Evolutionary conservation across 805 yeast genomes (phyloP), one percentile per base, ranked within the genome.

Genomic region (Monosporozyma yasuniensis): DNA sequence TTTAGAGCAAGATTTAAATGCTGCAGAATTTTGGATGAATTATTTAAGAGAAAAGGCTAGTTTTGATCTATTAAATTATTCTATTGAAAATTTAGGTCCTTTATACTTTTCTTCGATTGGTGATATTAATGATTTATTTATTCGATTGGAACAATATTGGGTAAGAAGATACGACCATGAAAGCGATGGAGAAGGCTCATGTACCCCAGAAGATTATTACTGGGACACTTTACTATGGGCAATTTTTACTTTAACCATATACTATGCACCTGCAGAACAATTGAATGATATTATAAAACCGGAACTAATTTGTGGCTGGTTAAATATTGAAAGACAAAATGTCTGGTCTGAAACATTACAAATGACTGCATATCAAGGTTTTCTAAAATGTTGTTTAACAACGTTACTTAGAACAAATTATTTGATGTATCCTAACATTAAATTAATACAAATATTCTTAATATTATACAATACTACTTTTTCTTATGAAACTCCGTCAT

Each of bases 51-150:
- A 50, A 21, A 63, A 60, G 1, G 52, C 50, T 14, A 55, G 62
- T 3, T 63, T 54, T 49, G 49, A 58, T 16, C 25, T 67, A 14
- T 48, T 66, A 9, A 62, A 64, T 39, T 62, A 56, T 49, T 52
- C 69, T 1, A 52, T 63, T 48, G 67, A 64, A 49, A 59, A 58
- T n/a, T 42, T 66, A 11, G 70, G 71, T 3, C 52, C 59, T 2
- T 50, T 67, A 22, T 66, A 51, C 53, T 63, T 66, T 53, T 68
- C 68, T 9, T 52, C 56, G n/a, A 41, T 67, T 14, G 57, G 61
- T 32, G 69, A 66, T 47, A 57, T 66, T 2, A 56, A 59, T 14
- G 67, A 64, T 12, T 49, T 64, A 23, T 63, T 61, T 27, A 22
- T 55, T 11, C 50, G 58, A 28, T 50, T 63, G 25, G 63, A 60